Evolutionary conservation across 2,329 filamentous ascomycete species (phyloP), one percentile per base, ranked within the genome.

Genomic region (Monilinia fructigena): DNA sequence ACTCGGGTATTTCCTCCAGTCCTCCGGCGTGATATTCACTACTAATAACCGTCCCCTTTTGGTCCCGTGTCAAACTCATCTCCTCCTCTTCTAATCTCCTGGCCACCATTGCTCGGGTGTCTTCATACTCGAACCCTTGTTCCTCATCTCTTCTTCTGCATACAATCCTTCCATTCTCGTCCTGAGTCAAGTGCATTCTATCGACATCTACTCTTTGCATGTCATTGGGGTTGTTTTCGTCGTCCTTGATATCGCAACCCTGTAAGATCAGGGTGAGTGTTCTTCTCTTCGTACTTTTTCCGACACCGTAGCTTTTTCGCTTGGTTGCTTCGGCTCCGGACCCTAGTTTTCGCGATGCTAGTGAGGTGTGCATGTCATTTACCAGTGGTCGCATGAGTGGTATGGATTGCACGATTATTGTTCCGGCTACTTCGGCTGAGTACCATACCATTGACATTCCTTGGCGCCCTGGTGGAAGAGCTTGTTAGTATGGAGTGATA

Each of bases 371-470:
- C 11, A 80, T 73, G 42, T 81, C 78, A 54, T 77, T 76, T 52
- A 84, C 68, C 26, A 84, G 77, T 0, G 82, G 81, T 12, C 82
- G 79, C 10, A 84, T 71, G 20, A 85, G 79, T 2, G 82, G 82
- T 3, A 85, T 80, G 67, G 81, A 84, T 70, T 84, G 82, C 4
- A 84, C 82, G 54, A 85, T 83, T 69, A 85, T 83, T 35, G 82
- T 84, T 63, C 82, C 82, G 11, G 81, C 78, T 63, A 84, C 77
- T 73, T 85, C 82, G 20, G 82, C 82, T 0, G 81, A 82, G 73
- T 83, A 80, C 75, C 76, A 75, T 65, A 82, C 76, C 69, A 81
- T 80, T 0, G 78, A 80, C 68, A 80, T 74, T 14, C 77, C 80
- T 67, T 81, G 79, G 58, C 80, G 79, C 78, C 73, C 76, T 76